A percentile compares a stretch with the other conserved stretches of the same genome.
phyloP scores from a whole-genome alignment of 352 stramenopile species.

The Phytophthora pistaciae region DNA sequence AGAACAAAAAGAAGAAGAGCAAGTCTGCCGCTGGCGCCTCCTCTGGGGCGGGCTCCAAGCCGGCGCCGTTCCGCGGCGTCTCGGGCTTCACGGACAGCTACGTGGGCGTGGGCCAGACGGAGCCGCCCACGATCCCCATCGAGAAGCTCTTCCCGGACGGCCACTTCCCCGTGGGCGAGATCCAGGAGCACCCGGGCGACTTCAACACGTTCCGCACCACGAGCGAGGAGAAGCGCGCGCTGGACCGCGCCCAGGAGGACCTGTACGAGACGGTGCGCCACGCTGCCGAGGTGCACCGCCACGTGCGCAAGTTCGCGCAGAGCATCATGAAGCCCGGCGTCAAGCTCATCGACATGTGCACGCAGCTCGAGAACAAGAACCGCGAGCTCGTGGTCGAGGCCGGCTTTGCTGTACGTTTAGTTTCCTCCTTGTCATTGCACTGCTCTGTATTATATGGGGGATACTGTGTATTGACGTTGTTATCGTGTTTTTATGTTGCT shows the following conservation, averaged over 20 bases:
- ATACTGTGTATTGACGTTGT: slow-evolving; percentile 46
- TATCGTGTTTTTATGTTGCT: background rate
- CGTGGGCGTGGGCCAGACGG: slow-evolving; percentile 94
- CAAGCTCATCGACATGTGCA: slow-evolving; percentile 97
- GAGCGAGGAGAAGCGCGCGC: slow-evolving; percentile 84
- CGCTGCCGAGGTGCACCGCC: slow-evolving; percentile 96
- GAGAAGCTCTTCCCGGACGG: slow-evolving; percentile 68
- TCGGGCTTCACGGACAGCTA: slow-evolving; percentile 95
- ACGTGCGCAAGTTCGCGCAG: slow-evolving; percentile 94
- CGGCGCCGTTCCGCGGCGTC: slow-evolving; percentile 77
- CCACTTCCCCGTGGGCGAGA: slow-evolving; percentile 93
- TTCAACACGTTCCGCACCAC: slow-evolving; percentile 93
- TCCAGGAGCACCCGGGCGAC: slow-evolving; percentile 93
- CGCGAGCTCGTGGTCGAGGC: slow-evolving; percentile 94
- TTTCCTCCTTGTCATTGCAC: slow-evolving; percentile 3
- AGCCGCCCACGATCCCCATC: slow-evolving; percentile 95
- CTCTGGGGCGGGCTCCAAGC: slow-evolving; percentile 42
- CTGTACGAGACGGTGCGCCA: slow-evolving; percentile 86
- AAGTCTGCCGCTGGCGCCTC: slow-evolving; percentile 21
- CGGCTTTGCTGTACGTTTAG: slow-evolving; percentile 80
- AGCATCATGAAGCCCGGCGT: slow-evolving; percentile 97
- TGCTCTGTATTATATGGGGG: too few relatives aligned
- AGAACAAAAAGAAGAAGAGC: slow-evolving; percentile 81
- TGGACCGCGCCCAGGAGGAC: slow-evolving; percentile 80
- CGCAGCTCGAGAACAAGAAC: slow-evolving; percentile 97